Base-by-base conservation (phyloP, 495 filamentous ascomycete species). In the Sphaerosporella brunnea region DNA sequence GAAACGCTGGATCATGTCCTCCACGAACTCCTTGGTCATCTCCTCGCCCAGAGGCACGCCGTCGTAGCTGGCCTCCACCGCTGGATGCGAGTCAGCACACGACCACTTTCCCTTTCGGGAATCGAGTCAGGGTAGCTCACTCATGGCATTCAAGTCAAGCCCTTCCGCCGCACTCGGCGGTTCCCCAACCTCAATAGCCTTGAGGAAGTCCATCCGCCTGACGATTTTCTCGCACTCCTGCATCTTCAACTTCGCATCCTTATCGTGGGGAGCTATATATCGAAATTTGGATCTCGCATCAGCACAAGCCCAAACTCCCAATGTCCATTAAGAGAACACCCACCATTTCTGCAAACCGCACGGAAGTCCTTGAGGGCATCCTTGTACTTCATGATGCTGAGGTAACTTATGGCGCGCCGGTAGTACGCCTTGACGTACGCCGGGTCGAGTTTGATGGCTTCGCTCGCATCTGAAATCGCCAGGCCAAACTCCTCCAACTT, bases 1-100 rank as follows among this genome's bases (percentile, higher is more conserved):
- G 71, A 99, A 99, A 28, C 90, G 69, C 62, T 84, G 70, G 44
- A 88, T 82, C 92, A 94, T 96, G 65, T 96, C 87, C 51, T 87
- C 78, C 52, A 99, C 80, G 55, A 99, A 99, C 59, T 93, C 86
- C 55, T 83, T 73, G 5, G 90, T 93, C 84, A 99, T 99, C 61
- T 84, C 74, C 0, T 78, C 69, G 23, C 71, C 84, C 38, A 99
- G 66, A 36, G 66, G 68, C 34, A 77, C 79, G 48, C 90, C 90
- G 63, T 96, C 90, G 62, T 99, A 99, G 35, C 66, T 68, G 30
- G 72, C 63, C 30, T 96, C 88, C 4, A 99, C 76, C 20, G 68
- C 58, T 61, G 40, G 10, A 25, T 3, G 2, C 20, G 13, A 1
- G 21, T 36, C 18, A 37, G 20, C 18, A n/a, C 30, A 26, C 13